These are phyloP conservation scores for Lactuca sativa DNA, from an alignment of 129 eudicot genomes.

Conservation along the genomic window DNA sequence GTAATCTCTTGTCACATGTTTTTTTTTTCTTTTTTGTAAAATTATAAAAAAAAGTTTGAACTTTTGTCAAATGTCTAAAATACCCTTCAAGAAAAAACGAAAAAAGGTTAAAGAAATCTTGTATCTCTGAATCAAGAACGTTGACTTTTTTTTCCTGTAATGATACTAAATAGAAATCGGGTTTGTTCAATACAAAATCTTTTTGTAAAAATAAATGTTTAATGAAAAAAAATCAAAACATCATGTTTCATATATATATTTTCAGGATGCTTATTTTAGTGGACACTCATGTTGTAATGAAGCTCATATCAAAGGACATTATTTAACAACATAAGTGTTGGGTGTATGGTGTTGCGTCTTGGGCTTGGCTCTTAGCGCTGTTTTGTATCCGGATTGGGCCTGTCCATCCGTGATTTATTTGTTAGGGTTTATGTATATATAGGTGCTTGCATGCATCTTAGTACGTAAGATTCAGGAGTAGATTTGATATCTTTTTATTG, in stretches of 20 bases:
- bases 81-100: not conserved
- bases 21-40: not conserved
- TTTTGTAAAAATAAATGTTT: not conserved
- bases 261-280: conserved; percentile 59
- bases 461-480: too few species aligned
- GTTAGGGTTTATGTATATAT: too few species aligned
- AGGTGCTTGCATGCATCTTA: too few species aligned
- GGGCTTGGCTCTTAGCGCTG: too few species aligned
- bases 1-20: conserved; percentile 23
- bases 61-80: not conserved
- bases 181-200: not conserved
- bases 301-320: conserved; percentile 40
- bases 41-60: not conserved
- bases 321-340: conserved; percentile 33
- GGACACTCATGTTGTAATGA: conserved; percentile 31
- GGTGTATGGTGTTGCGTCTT: too few species aligned
- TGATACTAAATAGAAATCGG: not conserved
- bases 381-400: too few species aligned
- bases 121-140: not conserved
- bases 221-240: not conserved
- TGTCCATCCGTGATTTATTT: too few species aligned
- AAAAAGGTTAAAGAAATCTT: not conserved
- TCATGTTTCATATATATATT: not conserved
- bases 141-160: not conserved
- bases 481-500: too few species aligned